Evolutionary conservation across 352 stramenopile genomes (phyloP), one percentile per base, ranked within the genome.

Genomic region (Stramenopiles sp.): DNA sequence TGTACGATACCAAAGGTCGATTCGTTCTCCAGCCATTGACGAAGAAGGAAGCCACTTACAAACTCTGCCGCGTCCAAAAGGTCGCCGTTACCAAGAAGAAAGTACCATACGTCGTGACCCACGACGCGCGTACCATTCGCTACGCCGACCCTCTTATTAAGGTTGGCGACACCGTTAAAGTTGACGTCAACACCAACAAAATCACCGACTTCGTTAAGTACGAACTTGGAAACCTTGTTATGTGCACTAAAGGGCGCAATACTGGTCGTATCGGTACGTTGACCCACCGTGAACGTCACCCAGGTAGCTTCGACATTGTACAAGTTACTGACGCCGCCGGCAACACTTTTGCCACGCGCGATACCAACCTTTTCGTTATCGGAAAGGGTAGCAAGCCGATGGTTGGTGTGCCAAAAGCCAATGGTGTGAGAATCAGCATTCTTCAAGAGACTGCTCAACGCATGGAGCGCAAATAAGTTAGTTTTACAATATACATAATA

Each of bases 391-490:
- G 90, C 74, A 88, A 90, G 43, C 88, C 92, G 77, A 88, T 90
- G 79, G 88, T 98, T 69, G 94, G 91, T 69, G 87, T 99, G 74
- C 94, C 95, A 37, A 96, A 96, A 86, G 94, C 93, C 86, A 97
- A 97, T 87, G 95, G 95, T 82, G 87, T 99, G 84, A 98, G 98
- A 92, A 93, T 98, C 80, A 95, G 84, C 80, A 98, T 99, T 80
- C 82, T 98, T 74, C 91, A 99, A 84, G 89, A 98, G 87, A 84
- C n/a, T n/a, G n/a, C n/a, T n/a, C n/a, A n/a, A n/a, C n/a, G n/a
- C n/a, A n/a, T n/a, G n/a, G n/a, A n/a, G n/a, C n/a, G n/a, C n/a
- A n/a, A n/a, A n/a, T n/a, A n/a, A n/a, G n/a, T n/a, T n/a, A n/a
- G n/a, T n/a, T n/a, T n/a, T n/a, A n/a, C n/a, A n/a, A n/a, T n/a